These are phyloP conservation scores for Astrocystis sublimbata DNA, from an alignment of 495 filamentous ascomycete genomes.

Conservation along the genomic window DNA sequence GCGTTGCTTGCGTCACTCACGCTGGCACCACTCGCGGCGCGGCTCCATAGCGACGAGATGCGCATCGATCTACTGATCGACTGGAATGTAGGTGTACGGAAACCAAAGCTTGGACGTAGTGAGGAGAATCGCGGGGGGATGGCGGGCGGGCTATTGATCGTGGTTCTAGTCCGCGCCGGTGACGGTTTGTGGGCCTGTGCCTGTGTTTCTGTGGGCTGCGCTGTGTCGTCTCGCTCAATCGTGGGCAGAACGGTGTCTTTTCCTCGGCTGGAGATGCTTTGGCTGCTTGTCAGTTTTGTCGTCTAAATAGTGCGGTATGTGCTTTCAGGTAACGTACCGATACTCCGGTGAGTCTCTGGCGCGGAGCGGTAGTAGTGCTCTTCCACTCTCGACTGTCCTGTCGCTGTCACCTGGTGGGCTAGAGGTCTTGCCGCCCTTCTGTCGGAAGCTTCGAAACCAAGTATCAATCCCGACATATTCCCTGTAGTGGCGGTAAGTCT, in stretches of 20 bases:
- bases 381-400: not conserved
- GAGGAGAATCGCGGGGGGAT: conserved; percentile 17
- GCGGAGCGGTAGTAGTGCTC: not conserved
- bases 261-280: not conserved
- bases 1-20: not conserved
- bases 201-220: not conserved
- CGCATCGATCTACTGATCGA: conserved; percentile 7
- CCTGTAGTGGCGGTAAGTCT: conserved; percentile 65
- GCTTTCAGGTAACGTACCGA: not conserved
- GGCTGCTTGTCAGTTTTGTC: not conserved
- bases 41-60: not conserved
- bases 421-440: conserved; percentile 23
- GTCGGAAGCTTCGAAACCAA: conserved; percentile 44
- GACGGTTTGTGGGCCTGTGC: too few species aligned
- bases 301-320: not conserved
- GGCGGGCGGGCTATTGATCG: not conserved
- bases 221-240: not conserved
- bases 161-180: not conserved
- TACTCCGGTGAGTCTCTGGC: not conserved
- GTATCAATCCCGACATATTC: conserved; percentile 52
- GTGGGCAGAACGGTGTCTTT: not conserved
- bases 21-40: not conserved
- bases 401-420: not conserved
- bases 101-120: not conserved
- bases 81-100: conserved; percentile 13